Conservation (phyloP, 1,284 basidiomycete genomes). For the Trametes sp. region DNA sequence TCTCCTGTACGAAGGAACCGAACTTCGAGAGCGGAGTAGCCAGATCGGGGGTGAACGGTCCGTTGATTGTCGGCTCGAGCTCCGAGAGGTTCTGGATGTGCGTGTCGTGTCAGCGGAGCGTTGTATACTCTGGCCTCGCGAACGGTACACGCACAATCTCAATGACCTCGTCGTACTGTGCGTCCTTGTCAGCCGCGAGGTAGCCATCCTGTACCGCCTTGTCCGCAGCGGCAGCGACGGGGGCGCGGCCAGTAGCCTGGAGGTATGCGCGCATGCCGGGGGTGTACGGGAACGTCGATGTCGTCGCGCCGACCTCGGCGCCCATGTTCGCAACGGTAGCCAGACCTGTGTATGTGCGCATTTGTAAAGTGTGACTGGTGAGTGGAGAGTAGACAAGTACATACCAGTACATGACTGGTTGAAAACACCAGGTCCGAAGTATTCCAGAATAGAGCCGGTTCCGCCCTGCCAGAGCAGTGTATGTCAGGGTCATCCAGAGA, state of each 20-base stretch:
- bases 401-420: constrained; percentile 92
- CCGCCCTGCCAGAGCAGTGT: constrained; percentile 69
- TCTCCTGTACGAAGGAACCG: constrained; percentile 78
- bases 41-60: constrained; percentile 97
- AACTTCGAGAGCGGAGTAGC: constrained; percentile 97
- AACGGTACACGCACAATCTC: constrained; percentile 74
- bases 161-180: constrained; percentile 96
- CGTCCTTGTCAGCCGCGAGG: constrained; percentile 85
- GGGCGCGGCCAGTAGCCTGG: constrained; percentile 87
- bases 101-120: not conserved
- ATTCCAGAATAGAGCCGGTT: constrained; percentile 96
- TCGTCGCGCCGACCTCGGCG: constrained; percentile 98
- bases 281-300: constrained; percentile 97
- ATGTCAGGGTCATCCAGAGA: not conserved
- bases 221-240: constrained; percentile 90
- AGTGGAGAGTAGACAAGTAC: constrained; percentile 13
- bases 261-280: constrained; percentile 91
- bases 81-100: constrained; percentile 80
- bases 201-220: constrained; percentile 83
- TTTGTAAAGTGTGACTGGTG: not conserved
- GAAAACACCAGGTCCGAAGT: constrained; percentile 94
- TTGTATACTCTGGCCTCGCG: not conserved
- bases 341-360: constrained; percentile 59
- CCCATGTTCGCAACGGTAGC: constrained; percentile 99
- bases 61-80: constrained; percentile 95